These are phyloP conservation scores for Thelonectria olida DNA, from an alignment of 2,329 filamentous ascomycete genomes.

Conservation along the genomic window DNA sequence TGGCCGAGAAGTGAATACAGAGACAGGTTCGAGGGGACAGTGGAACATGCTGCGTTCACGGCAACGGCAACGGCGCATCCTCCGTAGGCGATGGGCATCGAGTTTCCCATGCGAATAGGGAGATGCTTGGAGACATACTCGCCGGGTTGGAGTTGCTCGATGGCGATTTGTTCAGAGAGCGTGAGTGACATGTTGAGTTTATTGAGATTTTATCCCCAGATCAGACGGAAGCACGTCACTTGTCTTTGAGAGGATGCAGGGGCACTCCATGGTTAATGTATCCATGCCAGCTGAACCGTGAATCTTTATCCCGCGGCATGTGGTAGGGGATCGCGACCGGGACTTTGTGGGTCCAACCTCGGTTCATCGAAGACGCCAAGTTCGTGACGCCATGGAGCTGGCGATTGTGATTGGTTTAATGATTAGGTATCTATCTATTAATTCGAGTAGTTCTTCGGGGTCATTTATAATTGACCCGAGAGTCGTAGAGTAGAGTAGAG, in stretches of 20 bases:
- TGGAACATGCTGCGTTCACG: conserved; percentile 51
- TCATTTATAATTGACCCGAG: no score
- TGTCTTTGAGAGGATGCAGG: background rate
- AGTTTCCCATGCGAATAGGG: conserved; percentile 45
- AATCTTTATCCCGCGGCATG: background rate
- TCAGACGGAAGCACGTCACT: no score
- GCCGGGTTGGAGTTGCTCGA: conserved; percentile 31
- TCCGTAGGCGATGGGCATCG: conserved; percentile 52
- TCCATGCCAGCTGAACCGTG: background rate
- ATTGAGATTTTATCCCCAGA: no score
- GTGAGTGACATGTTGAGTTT: conserved; percentile 14
- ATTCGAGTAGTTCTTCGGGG: no score
- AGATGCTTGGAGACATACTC: conserved; percentile 39
- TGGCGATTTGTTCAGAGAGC: conserved; percentile 32
- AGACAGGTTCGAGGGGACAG: conserved; percentile 47
- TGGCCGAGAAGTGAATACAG: conserved; percentile 58
- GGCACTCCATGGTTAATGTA: background rate
- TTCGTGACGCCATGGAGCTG: background rate
- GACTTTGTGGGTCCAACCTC: conserved; percentile 14
- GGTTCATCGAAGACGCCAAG: background rate
- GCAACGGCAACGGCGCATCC: conserved; percentile 54
- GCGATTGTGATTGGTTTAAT: no score
- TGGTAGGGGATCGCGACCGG: background rate
- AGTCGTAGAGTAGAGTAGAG: no score
- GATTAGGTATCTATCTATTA: no score